These are phyloP conservation scores for Trichodelitschia bisporula DNA, from an alignment of 495 filamentous ascomycete genomes.

Conservation along the genomic window DNA sequence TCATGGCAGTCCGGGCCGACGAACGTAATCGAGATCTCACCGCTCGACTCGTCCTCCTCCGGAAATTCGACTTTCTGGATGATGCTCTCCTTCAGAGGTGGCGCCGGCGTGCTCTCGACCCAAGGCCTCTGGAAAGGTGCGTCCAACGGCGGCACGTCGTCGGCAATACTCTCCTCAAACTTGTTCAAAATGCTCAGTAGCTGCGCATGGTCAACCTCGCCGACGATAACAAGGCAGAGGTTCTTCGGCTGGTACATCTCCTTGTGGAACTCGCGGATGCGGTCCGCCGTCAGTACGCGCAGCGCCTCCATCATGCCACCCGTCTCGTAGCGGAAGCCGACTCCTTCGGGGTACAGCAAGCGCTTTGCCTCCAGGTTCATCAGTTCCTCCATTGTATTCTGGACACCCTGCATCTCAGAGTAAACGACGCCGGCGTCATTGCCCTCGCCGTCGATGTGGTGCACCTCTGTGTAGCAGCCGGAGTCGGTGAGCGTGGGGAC, in stretches of 20 bases:
- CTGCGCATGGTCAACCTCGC: slow-evolving; percentile 63
- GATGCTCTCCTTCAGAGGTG: slow-evolving; percentile 38
- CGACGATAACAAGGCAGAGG: slow-evolving; percentile 68
- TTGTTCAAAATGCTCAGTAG: slow-evolving; percentile 58
- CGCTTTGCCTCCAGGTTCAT: slow-evolving; percentile 60
- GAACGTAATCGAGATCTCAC: slow-evolving; percentile 63
- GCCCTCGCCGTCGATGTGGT: slow-evolving; percentile 78
- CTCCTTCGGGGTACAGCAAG: slow-evolving; percentile 63
- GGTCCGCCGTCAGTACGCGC: slow-evolving; percentile 59
- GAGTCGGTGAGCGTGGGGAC: slow-evolving; percentile 79
- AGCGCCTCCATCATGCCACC: slow-evolving; percentile 90
- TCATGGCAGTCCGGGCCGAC: slow-evolving; percentile 64
- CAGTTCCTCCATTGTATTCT: slow-evolving; percentile 59
- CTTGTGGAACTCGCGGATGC: slow-evolving; percentile 76
- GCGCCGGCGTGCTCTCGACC: slow-evolving; percentile 62
- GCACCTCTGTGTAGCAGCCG: slow-evolving; percentile 83
- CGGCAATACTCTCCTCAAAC: slow-evolving; percentile 70
- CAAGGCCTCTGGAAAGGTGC: slow-evolving; percentile 72
- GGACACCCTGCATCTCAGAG: slow-evolving; percentile 93
- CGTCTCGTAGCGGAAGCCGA: slow-evolving; percentile 90
- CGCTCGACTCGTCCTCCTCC: slow-evolving; percentile 83
- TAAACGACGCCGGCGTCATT: slow-evolving; percentile 96
- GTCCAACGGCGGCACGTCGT: slow-evolving; percentile 47
- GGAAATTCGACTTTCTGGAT: slow-evolving; percentile 72
- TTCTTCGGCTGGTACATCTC: slow-evolving; percentile 99